Base-by-base conservation (phyloP, 495 filamentous ascomycete genomes). In the Hypoxylon rickii region DNA sequence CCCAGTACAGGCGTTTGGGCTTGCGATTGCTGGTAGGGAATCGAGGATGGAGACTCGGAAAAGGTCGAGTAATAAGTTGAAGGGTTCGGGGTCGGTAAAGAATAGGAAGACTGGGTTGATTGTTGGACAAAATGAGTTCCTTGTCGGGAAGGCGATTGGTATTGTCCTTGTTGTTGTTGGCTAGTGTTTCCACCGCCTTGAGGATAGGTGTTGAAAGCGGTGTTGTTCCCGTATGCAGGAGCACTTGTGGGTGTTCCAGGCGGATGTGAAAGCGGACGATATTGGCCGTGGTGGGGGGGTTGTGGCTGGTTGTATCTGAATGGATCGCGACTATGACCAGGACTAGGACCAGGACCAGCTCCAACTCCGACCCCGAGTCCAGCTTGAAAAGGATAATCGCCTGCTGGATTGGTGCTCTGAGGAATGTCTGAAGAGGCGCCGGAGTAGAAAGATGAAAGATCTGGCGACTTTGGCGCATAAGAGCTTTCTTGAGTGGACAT, bases 401-500 rank as follows among this genome's bases (percentile, higher is more conserved):
- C 50, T 26, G 50, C 24, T 16, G 33, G 16, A 50, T 49, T 59
- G 43, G 47, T 15, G 55, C n/a, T 6, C 31, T 48, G 41, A 46
- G 50, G 55, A 52, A 55, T 56, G 61, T 48, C 42, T 39, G 61
- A 48, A n/a, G 51, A 44, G 31, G 59, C 31, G 50, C 65, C 50
- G 20, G 76, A 69, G 51, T 77, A 75, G 49, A 82, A 78, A 43
- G 72, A 74, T 19, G 78, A 80, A 51, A 83, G 73, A 65, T 82
- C 80, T 55, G 80, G 80, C 47, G 78, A 81, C 69, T 75, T 78
- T 55, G 80, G 80, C 58, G 78, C 79, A 70, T 81, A 83, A 43
- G 70, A 66, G 56, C 64, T 72, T 54, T 71, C 74, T 59, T 62
- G 53, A 51, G 61, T 70, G 34, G 74, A 74, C 76, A 78, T 79